These are phyloP conservation scores for Candida koratica DNA, from an alignment of 805 yeast genomes.

Conservation along the genomic window DNA sequence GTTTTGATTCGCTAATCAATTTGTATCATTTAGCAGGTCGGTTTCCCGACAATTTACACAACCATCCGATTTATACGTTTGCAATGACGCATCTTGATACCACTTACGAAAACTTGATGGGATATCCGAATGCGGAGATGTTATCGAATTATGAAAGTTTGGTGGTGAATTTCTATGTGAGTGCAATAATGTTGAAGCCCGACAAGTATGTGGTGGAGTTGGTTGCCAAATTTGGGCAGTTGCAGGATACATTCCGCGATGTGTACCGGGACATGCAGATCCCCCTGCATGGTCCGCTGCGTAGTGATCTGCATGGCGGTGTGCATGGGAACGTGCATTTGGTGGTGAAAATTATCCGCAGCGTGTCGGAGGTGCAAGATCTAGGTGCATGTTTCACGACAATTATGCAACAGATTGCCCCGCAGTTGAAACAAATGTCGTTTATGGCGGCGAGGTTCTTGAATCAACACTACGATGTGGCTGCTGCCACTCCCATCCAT, in stretches of 20 bases:
- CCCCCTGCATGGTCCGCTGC: too few species aligned
- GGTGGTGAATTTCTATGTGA: conserved; percentile 27
- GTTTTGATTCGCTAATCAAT: conserved; percentile 33
- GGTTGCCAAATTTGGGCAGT: conserved; percentile 20
- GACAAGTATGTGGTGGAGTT: conserved; percentile 25
- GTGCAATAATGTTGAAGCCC: conserved; percentile 36
- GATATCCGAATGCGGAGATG: conserved; percentile 8
- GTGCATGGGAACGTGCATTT: too few species aligned
- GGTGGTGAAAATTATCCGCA: conserved; percentile 28
- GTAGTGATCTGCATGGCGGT: too few species aligned
- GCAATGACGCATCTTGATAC: conserved; percentile 29
- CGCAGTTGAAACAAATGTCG: conserved; percentile 24
- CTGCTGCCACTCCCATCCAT: conserved; percentile 16
- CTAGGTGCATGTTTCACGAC: conserved; percentile 19
- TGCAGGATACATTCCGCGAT: conserved; percentile 23
- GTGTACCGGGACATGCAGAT: conserved; percentile 26
- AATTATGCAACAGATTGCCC: conserved; percentile 24
- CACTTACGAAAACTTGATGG: conserved; percentile 23
- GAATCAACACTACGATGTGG: conserved; percentile 17
- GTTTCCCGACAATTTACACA: conserved; percentile 18
- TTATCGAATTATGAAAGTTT: conserved; percentile 20
- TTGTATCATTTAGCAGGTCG: conserved; percentile 35
- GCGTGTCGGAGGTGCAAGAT: conserved; percentile 25
- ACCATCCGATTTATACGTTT: conserved; percentile 29
- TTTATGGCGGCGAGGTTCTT: conserved; percentile 24